Evolutionary conservation across 208 protist species (phyloP), one percentile per base, ranked within the genome.

Genomic region (Trypanosoma theileri): DNA sequence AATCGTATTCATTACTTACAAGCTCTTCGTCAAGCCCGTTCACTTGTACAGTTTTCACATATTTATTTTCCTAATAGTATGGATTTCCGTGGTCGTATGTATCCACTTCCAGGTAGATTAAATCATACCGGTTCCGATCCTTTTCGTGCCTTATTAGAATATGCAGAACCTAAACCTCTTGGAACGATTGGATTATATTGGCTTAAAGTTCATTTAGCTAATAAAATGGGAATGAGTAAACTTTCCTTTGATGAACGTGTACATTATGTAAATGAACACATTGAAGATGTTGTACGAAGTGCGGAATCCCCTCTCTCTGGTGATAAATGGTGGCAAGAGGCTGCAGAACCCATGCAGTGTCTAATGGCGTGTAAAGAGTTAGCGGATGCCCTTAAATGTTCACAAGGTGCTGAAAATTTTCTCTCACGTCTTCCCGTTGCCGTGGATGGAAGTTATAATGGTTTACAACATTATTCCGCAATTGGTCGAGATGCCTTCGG

Each of bases 381-480:
- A 17, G 72, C 81, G 0, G 92, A 97, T 55, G 97, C 97, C 7
- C 64, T 98, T 19, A 89, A 95, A 68, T 89, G 80, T 69, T 95
- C 86, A 21, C 87, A 89, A 22, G 83, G 96, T n/a, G 80, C 93
- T 8, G 73, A 82, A n/a, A 77, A 87, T 22, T 99, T 91, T 67
- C 70, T 90, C 11, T 98, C 92, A 0, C 77, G 84, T n/a, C 75
- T 99, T 16, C 98, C 98, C 10, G 92, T 99, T 61, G 98, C 98
- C 35, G 96, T 97, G 54, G 98, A 99, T 79, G 97, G 97, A 19
- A 95, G 91, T 42, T 99, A 98, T 72, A 99, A 99, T 75, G 98
- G 98, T 35, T 80, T 99, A 59, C 98, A 99, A 84, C 98, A 99
- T 86, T 99, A 99, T 89, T 98, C 98, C 31, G 98, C 98, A 10